phyloP scores from a whole-genome alignment of 306 rosid genomes.

The Erythrophleum fordii region DNA sequence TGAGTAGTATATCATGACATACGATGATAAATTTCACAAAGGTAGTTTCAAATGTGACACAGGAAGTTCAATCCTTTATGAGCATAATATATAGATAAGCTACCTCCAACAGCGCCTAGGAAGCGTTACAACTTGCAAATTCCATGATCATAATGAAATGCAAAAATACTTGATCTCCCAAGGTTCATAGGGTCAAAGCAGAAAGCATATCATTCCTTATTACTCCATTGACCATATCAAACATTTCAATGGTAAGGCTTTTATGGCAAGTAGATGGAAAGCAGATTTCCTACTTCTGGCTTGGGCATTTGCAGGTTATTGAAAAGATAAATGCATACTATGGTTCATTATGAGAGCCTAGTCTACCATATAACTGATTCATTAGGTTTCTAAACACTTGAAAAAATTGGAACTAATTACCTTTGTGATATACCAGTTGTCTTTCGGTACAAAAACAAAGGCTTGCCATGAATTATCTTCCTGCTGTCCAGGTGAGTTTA shows the following conservation, averaged over 20 bases:
- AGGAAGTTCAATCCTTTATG: background rate
- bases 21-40: background rate
- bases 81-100: background rate
- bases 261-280: constrained; percentile 10
- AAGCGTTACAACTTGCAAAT: constrained; percentile 27
- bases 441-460: constrained; percentile 59
- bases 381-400: constrained; percentile 22
- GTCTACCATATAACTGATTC: constrained; percentile 2
- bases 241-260: constrained; percentile 25
- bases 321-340: background rate
- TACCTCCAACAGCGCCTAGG: background rate
- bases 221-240: background rate
- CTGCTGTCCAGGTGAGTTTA: constrained; percentile 66
- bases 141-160: constrained; percentile 18
- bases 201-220: background rate
- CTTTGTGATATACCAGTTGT: constrained; percentile 72
- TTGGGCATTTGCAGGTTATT: background rate
- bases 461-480: constrained; percentile 79
- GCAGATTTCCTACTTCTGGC: constrained; percentile 8
- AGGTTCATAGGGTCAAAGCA: constrained; percentile 6
- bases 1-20: constrained; percentile 19
- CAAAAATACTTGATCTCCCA: background rate
- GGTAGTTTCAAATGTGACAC: background rate
- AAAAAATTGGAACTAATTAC: constrained; percentile 45
- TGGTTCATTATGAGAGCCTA: constrained; percentile 15